Evolutionary conservation across 768 basidiomycete genomes (phyloP), one percentile per base, ranked within the genome.

Genomic region (Termitomyces heimii): DNA sequence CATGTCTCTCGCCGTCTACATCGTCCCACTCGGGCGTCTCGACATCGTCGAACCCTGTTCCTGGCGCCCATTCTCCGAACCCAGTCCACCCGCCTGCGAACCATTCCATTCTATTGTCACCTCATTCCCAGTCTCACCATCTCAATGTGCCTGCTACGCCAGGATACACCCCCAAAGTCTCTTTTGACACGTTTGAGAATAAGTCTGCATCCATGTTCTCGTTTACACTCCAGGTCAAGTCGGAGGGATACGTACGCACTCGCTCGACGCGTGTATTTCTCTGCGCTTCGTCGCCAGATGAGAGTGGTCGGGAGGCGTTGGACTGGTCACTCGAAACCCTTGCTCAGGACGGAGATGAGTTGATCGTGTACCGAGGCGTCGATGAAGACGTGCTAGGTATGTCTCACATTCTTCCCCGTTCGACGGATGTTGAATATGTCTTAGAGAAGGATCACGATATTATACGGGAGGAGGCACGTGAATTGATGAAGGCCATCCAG

Each of bases 301-400:
- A 96, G 72, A 91, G 88, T 58, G 95, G 95, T 0, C 72, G 78
- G 6, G 85, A 94, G 64, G 95, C 96, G 0, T 75, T 98, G 8
- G 92, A 97, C 56, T 99, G 96, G 96, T 78, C 84, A n/a, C 78
- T 98, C 29, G 89, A 92, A 63, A 79, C 81, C 34, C 78, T 99
- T 12, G 84, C 88, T 8, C 88, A 91, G 69, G 89, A 92, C 55
- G 91, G 92, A 1, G 96, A 98, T 68, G 96, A 98, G 71, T 74
- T 98, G 22, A 85, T 99, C 56, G 88, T 98, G 9, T 90, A 92
- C 56, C 77, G 96, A 37, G 96, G 96, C 0, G 82, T 96, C 14
- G 94, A 96, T 60, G 82, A 89, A 59, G 94, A 94, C 35, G 89
- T 88, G 34, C 73, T 92, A 28, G 88, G 92, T 92, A 60, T 34